A percentile compares a stretch with the other conserved stretches of the same genome.
phyloP scores from a whole-genome alignment of 1,139 yeast species.

The Yamadazyma aaseri region DNA sequence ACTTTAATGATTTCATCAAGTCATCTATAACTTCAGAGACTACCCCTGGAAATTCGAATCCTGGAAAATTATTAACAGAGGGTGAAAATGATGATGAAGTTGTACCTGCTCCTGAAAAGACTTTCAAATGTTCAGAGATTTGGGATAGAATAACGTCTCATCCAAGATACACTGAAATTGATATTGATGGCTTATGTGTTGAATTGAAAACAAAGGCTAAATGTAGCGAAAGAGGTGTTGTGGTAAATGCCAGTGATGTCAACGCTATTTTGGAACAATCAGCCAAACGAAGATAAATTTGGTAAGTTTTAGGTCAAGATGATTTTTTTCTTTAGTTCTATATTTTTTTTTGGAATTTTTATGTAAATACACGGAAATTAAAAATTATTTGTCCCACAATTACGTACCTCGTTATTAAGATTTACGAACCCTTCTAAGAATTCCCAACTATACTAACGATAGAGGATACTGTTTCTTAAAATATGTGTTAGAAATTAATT shows the following conservation, averaged over 20 bases:
- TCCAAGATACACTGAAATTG: constrained; percentile 89
- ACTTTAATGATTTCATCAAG: constrained; percentile 40
- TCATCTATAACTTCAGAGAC: constrained; percentile 18
- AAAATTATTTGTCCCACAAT: no score
- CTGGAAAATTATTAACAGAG: constrained; percentile 7
- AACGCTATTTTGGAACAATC: constrained; percentile 55
- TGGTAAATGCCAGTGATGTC: constrained; percentile 76
- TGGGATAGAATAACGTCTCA: constrained; percentile 96
- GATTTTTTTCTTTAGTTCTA: background rate
- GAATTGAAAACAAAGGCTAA: constrained; percentile 93
- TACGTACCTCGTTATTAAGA: no score
- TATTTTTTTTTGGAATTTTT: no score
- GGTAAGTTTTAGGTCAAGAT: background rate
- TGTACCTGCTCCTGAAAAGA: constrained; percentile 39
- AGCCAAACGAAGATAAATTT: constrained; percentile 16
- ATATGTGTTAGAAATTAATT: no score
- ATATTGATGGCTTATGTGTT: constrained; percentile 86
- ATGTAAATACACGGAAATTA: background rate
- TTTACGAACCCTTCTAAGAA: no score
- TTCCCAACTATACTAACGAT: background rate
- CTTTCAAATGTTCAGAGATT: constrained; percentile 72
- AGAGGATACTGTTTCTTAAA: no score
- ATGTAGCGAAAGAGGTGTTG: constrained; percentile 90
- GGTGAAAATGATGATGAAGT: constrained; percentile 24
- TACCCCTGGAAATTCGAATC: background rate